A percentile compares a stretch with the other conserved stretches of the same genome.
Evolutionary conservation across 192 early-diverging fungal species (phyloP).

Genomic region (Linnemannia exigua): DNA sequence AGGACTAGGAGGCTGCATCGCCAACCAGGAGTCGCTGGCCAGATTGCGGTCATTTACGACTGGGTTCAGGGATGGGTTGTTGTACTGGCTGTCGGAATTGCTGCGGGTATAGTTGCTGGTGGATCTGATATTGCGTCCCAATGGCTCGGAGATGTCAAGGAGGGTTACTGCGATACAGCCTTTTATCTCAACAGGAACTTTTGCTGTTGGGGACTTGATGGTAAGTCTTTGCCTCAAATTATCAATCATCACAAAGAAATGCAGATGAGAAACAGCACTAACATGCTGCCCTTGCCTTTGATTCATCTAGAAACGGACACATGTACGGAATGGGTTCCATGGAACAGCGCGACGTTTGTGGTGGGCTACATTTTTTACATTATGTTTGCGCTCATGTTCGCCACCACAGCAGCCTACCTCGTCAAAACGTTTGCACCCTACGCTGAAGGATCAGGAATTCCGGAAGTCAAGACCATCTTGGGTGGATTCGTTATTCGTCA

Average conservation of each 20-base stretch:
- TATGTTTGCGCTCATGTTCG: slow-evolving; percentile 61
- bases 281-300: background rate
- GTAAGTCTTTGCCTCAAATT: slow-evolving; percentile 27
- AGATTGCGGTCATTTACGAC: slow-evolving; percentile 75
- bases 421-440: slow-evolving; percentile 80
- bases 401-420: slow-evolving; percentile 57
- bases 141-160: slow-evolving; percentile 87
- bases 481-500: slow-evolving; percentile 95
- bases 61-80: slow-evolving; percentile 91
- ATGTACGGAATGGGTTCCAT: slow-evolving; percentile 58
- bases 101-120: slow-evolving; percentile 74
- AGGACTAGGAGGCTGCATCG: slow-evolving; percentile 71
- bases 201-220: slow-evolving; percentile 82
- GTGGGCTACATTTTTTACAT: slow-evolving; percentile 62
- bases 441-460: slow-evolving; percentile 94
- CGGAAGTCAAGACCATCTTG: slow-evolving; percentile 96
- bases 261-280: background rate
- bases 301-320: slow-evolving; percentile 29
- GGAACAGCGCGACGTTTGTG: slow-evolving; percentile 57
- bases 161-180: slow-evolving; percentile 84
- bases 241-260: background rate
- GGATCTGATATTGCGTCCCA: slow-evolving; percentile 83
- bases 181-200: slow-evolving; percentile 83
- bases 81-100: slow-evolving; percentile 73
- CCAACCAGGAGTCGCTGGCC: slow-evolving; percentile 68